Percentiles rank a stretch among this genome's conserved stretches.
Evolutionary conservation across 768 basidiomycete genomes (phyloP).

Genomic region (Hygrocybe punicea): DNA sequence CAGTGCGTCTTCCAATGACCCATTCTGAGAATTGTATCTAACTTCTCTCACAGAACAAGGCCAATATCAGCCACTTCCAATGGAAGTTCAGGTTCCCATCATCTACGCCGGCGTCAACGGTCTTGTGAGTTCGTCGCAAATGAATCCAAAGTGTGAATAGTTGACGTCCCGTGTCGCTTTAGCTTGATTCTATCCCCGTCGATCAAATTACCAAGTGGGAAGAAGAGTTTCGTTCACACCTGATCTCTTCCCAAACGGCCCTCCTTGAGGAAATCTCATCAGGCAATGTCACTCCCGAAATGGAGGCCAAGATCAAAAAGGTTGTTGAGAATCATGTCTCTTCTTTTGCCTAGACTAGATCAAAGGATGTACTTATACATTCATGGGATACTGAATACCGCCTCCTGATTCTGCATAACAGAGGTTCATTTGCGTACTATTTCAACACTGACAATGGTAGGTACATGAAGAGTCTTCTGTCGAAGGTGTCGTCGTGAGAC

Average conservation of each 20-base stretch:
- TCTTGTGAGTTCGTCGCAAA: conserved; percentile 56
- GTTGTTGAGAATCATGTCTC: conserved; percentile 86
- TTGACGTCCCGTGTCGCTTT: conserved; percentile 4
- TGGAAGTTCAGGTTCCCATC: conserved; percentile 96
- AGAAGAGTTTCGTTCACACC: conserved; percentile 84
- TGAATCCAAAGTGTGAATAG: background rate
- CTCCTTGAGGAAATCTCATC: conserved; percentile 83
- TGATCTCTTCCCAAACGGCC: conserved; percentile 64
- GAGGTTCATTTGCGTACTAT: too few relatives aligned
- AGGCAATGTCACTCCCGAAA: conserved; percentile 82
- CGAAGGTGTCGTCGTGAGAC: too few relatives aligned
- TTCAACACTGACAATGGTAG: too few relatives aligned
- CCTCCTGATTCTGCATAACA: too few relatives aligned
- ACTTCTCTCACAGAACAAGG: conserved; percentile 73
- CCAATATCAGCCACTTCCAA: conserved; percentile 92
- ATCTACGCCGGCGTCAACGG: conserved; percentile 99
- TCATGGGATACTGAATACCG: too few relatives aligned
- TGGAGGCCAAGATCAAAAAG: conserved; percentile 94
- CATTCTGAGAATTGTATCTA: conserved; percentile 7
- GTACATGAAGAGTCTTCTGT: too few relatives aligned
- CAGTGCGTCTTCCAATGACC: conserved; percentile 47
- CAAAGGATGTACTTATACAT: background rate
- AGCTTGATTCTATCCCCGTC: conserved; percentile 94
- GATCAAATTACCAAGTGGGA: conserved; percentile 94
- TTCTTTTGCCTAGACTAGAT: conserved; percentile 49